Base-by-base conservation (phyloP, 768 basidiomycete species). In the Tulasnella sp. region DNA sequence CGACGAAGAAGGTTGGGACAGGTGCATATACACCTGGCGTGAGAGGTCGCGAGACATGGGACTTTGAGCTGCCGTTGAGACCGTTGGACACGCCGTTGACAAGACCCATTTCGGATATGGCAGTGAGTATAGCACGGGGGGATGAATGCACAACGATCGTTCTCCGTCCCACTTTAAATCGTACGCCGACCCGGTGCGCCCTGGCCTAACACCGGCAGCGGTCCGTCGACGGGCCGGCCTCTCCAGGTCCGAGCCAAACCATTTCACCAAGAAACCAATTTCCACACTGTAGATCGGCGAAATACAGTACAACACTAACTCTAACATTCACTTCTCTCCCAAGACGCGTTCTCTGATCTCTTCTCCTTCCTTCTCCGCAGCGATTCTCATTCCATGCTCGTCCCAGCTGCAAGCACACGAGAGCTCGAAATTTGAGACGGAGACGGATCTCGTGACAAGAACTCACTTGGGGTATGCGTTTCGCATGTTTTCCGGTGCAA, bases 11-110 rank as follows among this genome's bases (percentile, higher is more conserved):
- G 14, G 89, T 80, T 31, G 83, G 87, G 64, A 94, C 79, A 31
- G 92, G 92, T 8, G 86, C 84, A 69, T 77, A 92, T 57, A 94
- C 78, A 41, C 91, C 89, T 21, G 86, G 68, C 54, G 73, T 77
- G 62, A 94, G 72, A 15, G 77, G 75, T 54, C 86, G 82, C 48
- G 54, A 27, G 54, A 23, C 35, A 14, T 8, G 51, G 48, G 46
- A 29, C 21, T 21, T 41, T 31, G 49, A 32, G 49, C 60, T 58
- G 25, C 35, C 17, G 52, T 54, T 39, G 49, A 61, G 55, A n/a
- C 31, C 29, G 50, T 52, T 35, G 9, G 32, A 6, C 21, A 54
- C 21, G 27, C 52, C 52, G 52, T 36, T 48, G 11, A 17, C 9
- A 25, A 29, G 29, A 32, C 46, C 42, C 52, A 54, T 54, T 43